phyloP scores from a whole-genome alignment of 2,329 filamentous ascomycete species.

The Westerdykella ornata region DNA sequence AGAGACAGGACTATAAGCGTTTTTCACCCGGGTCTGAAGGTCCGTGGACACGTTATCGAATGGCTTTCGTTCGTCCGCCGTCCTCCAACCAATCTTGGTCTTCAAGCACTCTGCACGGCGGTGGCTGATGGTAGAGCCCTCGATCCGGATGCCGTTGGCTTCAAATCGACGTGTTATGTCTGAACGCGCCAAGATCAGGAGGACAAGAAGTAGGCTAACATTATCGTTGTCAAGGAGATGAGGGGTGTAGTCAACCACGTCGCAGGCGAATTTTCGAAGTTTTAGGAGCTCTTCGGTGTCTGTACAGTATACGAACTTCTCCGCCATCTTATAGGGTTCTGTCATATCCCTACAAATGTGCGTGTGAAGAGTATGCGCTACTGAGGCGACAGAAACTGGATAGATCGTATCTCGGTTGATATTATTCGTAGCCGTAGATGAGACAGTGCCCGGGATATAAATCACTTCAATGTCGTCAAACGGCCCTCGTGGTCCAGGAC shows the following conservation, averaged over 20 bases:
- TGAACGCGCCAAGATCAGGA: constrained; percentile 32
- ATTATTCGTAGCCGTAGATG: constrained; percentile 30
- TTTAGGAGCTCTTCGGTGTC: constrained; percentile 28
- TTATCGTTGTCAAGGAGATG: constrained; percentile 37
- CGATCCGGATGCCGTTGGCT: constrained; percentile 34
- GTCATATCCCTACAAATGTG: constrained; percentile 35
- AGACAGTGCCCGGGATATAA: constrained; percentile 35
- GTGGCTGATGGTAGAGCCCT: constrained; percentile 35
- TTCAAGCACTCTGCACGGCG: constrained; percentile 37
- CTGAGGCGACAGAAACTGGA: constrained; percentile 30
- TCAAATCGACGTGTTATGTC: constrained; percentile 33
- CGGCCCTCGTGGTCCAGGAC: constrained; percentile 23
- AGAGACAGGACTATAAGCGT: constrained; percentile 26
- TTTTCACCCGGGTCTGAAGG: constrained; percentile 33
- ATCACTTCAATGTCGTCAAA: constrained; percentile 37
- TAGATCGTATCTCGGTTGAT: constrained; percentile 32
- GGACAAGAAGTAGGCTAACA: constrained; percentile 30
- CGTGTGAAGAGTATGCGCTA: constrained; percentile 27
- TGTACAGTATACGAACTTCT: constrained; percentile 28
- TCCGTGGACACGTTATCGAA: constrained; percentile 32
- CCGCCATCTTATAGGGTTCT: constrained; percentile 29
- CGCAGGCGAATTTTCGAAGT: constrained; percentile 30
- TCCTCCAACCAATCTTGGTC: constrained; percentile 32
- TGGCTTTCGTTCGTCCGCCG: constrained; percentile 28
- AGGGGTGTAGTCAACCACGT: constrained; percentile 34